A percentile compares a stretch with the other conserved stretches of the same genome.
Conservation (phyloP, 257 asterid genomes). For the Misopates orontium region DNA sequence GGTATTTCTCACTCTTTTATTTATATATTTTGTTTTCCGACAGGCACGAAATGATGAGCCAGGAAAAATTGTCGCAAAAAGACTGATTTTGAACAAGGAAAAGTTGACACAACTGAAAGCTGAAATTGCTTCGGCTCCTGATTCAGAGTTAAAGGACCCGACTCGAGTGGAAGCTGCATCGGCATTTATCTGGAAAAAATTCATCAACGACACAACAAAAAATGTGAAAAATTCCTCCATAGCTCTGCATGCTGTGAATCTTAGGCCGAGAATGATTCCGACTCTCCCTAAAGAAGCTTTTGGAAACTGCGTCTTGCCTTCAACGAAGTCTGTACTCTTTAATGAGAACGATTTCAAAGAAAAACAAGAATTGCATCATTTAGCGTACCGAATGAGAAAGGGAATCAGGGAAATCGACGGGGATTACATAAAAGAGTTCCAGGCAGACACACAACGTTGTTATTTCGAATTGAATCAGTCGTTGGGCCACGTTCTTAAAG, state of each 20-base stretch:
- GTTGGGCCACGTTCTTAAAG: background rate
- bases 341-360: background rate
- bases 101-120: conserved; percentile 18
- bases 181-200: conserved; percentile 36
- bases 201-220: conserved; percentile 12
- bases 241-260: conserved; percentile 34
- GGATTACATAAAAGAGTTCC: conserved; percentile 14
- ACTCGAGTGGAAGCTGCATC: conserved; percentile 41
- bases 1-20: no score
- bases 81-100: conserved; percentile 21
- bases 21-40: no score
- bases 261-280: conserved; percentile 31
- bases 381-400: conserved; percentile 24
- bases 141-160: conserved; percentile 25
- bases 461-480: background rate
- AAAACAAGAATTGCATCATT: background rate
- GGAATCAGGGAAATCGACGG: conserved; percentile 25
- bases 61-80: conserved; percentile 24
- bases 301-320: conserved; percentile 27
- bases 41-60: no score
- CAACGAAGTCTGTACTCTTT: conserved; percentile 22
- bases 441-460: background rate
- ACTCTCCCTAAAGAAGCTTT: conserved; percentile 23
- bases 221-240: no score
- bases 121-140: conserved; percentile 8